These are phyloP conservation scores for Hawksworthiomyces lignivorus DNA, from an alignment of 2,329 filamentous ascomycete species.

Conservation along the genomic window DNA sequence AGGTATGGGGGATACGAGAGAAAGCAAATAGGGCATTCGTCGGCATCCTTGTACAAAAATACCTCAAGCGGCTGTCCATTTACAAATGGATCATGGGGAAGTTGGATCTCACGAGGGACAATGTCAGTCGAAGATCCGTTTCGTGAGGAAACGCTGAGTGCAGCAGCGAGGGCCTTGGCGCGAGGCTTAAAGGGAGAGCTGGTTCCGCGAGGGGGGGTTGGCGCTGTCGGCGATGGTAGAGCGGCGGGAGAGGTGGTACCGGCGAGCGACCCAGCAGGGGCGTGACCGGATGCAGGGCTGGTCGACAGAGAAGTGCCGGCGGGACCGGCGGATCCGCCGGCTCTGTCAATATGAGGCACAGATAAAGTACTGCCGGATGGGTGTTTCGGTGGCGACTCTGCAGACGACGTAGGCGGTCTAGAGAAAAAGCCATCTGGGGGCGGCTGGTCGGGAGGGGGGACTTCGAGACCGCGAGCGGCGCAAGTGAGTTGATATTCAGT, in stretches of 20 bases:
- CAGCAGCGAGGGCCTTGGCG: constrained; percentile 80
- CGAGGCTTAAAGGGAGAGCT: constrained; percentile 66
- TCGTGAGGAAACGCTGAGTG: constrained; percentile 65
- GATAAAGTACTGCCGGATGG: constrained; percentile 42
- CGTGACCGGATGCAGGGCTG: not conserved
- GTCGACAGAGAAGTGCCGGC: not conserved
- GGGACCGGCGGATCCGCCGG: not conserved
- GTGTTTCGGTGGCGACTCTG: constrained; percentile 22
- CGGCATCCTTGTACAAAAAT: constrained; percentile 83
- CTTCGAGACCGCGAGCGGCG: constrained; percentile 72
- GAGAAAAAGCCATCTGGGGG: constrained; percentile 59
- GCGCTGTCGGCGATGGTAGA: constrained; percentile 53
- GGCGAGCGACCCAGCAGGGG: constrained; percentile 39
- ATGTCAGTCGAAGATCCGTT: constrained; percentile 67
- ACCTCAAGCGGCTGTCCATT: constrained; percentile 94
- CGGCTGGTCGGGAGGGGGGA: constrained; percentile 77
- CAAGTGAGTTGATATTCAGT: constrained; percentile 93
- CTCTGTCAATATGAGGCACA: constrained; percentile 43
- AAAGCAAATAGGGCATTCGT: constrained; percentile 94
- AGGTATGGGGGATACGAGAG: constrained; percentile 91
- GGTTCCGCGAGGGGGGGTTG: constrained; percentile 33
- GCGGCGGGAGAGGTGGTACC: constrained; percentile 69
- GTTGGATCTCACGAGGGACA: constrained; percentile 65
- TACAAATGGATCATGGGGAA: constrained; percentile 78
- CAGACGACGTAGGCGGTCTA: constrained; percentile 35